These are phyloP conservation scores for Pleurotus citrinopileatus DNA, from an alignment of 768 basidiomycete species.

Conservation along the genomic window DNA sequence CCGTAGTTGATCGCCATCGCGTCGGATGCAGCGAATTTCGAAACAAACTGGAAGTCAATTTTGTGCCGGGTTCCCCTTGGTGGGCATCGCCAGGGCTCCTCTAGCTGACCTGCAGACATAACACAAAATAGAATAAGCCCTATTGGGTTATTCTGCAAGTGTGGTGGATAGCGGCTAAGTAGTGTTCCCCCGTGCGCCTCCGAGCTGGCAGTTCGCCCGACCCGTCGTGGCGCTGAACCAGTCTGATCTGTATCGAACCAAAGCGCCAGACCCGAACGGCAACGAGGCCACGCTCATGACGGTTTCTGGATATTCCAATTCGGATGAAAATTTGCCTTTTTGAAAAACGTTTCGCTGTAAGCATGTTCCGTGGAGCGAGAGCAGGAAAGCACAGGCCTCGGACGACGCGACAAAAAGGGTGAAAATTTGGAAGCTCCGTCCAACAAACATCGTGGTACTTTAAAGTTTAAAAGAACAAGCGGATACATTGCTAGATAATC, in stretches of 20 bases:
- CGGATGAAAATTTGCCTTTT: too few relatives aligned
- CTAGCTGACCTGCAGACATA: too few relatives aligned
- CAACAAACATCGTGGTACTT: not conserved
- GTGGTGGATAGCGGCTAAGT: too few relatives aligned
- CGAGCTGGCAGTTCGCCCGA: not conserved
- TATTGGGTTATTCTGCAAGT: too few relatives aligned
- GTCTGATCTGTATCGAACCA: not conserved
- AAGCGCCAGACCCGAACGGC: not conserved
- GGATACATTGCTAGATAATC: not conserved
- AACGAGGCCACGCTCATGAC: not conserved
- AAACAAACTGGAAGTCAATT: too few relatives aligned
- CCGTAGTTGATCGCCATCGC: too few relatives aligned
- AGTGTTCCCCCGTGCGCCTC: not conserved
- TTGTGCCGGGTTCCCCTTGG: too few relatives aligned
- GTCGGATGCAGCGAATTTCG: too few relatives aligned
- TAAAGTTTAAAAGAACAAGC: not conserved
- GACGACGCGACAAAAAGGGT: not conserved
- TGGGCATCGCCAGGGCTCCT: too few relatives aligned
- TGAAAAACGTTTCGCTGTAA: not conserved
- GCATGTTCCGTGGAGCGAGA: not conserved
- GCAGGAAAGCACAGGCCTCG: conserved; percentile 1
- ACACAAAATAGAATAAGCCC: too few relatives aligned
- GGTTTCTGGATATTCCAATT: not conserved
- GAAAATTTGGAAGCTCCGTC: not conserved
- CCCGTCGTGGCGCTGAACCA: not conserved